Evolutionary conservation across 225 moss, liverwort and hornwort species (phyloP).

Genomic region (Sphagnum tenellum): DNA sequence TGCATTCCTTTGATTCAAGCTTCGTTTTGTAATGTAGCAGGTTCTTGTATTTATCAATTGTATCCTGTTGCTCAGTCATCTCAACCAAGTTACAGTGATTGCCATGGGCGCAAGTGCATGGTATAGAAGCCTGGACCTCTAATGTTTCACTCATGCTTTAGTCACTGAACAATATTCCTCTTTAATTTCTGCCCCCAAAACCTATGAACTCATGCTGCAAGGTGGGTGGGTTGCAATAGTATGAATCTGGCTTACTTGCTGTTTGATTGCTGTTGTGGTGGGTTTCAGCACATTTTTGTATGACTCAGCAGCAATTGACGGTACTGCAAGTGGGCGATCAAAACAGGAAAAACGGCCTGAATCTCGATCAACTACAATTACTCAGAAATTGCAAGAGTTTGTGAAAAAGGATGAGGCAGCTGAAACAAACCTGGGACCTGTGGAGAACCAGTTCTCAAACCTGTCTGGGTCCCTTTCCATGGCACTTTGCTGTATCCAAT

Average conservation of each 20-base stretch:
- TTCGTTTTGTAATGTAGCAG: constrained; percentile 18
- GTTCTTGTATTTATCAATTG: constrained; percentile 74
- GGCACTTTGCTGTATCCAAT: constrained; percentile 93
- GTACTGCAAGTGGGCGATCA: constrained; percentile 17
- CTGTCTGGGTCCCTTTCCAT: constrained; percentile 87
- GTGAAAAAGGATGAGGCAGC: constrained; percentile 67
- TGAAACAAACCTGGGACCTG: constrained; percentile 45
- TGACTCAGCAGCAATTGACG: constrained; percentile 62
- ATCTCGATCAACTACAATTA: constrained; percentile 51
- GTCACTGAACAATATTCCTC: constrained; percentile 6
- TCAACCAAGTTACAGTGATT: constrained; percentile 71
- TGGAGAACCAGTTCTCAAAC: constrained; percentile 52
- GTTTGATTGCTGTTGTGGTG: neutral
- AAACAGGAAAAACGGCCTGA: constrained; percentile 27
- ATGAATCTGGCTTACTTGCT: no score
- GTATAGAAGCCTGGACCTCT: constrained; percentile 16
- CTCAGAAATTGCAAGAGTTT: constrained; percentile 60
- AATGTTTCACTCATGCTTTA: constrained; percentile 1
- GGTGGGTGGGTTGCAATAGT: no score
- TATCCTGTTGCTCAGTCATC: constrained; percentile 70
- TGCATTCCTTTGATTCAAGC: no score
- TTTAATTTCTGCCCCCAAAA: neutral
- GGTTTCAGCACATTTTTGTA: constrained; percentile 71
- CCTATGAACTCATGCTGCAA: no score
- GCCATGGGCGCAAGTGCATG: constrained; percentile 84